These are phyloP conservation scores for Paradendryphiella salina DNA, from an alignment of 2,329 filamentous ascomycete genomes.

Conservation along the genomic window DNA sequence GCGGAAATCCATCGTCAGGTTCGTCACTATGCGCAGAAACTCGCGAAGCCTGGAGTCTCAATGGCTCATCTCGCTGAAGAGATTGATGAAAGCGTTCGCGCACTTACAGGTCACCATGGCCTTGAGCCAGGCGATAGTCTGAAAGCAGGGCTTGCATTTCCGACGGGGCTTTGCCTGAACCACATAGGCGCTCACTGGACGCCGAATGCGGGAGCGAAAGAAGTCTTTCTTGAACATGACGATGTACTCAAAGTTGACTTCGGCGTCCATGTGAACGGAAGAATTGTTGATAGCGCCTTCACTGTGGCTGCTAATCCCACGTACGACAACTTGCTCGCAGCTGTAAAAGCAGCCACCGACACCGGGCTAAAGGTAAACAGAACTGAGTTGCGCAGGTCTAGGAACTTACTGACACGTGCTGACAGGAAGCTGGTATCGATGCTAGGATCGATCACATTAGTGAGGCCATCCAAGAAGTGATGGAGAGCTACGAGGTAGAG, in stretches of 20 bases:
- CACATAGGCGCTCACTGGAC: conserved; percentile 83
- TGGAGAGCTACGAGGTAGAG: conserved; percentile 89
- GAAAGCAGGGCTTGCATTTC: conserved; percentile 81
- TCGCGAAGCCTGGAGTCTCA: conserved; percentile 75
- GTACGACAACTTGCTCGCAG: conserved; percentile 67
- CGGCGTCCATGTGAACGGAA: conserved; percentile 69
- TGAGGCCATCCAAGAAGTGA: conserved; percentile 81
- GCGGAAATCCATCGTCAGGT: conserved; percentile 88
- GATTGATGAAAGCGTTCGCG: conserved; percentile 78
- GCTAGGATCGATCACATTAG: conserved; percentile 84
- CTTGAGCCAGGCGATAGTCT: conserved; percentile 75
- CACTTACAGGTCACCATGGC: conserved; percentile 73
- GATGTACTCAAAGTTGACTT: conserved; percentile 78
- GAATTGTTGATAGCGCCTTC: conserved; percentile 73
- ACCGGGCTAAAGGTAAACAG: conserved; percentile 68
- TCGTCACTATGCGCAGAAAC: conserved; percentile 75
- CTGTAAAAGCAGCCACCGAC: conserved; percentile 69
- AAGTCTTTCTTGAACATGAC: conserved; percentile 67
- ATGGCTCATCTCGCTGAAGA: conserved; percentile 78
- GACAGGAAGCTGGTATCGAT: conserved; percentile 82
- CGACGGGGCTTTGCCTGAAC: conserved; percentile 79
- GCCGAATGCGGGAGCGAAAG: conserved; percentile 83
- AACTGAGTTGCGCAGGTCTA: not conserved
- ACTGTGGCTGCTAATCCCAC: conserved; percentile 68
- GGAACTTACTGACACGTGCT: conserved; percentile 6